Percentiles rank a stretch among this genome's conserved stretches.
phyloP scores from a whole-genome alignment of 352 stramenopile genomes.

The Phytophthora europaea region DNA sequence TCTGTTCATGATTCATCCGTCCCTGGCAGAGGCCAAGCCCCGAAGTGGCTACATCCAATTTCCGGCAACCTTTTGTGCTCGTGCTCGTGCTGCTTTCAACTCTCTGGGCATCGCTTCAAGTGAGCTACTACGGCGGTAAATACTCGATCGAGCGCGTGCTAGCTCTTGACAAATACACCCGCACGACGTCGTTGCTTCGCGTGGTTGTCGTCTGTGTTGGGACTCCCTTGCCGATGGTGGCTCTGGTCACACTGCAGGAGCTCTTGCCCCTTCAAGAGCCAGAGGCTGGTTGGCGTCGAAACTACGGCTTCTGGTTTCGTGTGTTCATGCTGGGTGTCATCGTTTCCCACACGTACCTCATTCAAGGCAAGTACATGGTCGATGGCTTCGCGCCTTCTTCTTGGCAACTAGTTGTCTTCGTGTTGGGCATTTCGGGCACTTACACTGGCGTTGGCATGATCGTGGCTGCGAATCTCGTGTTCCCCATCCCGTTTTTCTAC shows the following conservation, averaged over 20 bases:
- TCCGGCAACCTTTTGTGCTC: background rate
- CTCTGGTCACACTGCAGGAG: constrained; percentile 17
- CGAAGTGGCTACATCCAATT: background rate
- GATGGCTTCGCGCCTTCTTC: constrained; percentile 7
- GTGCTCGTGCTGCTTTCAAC: background rate
- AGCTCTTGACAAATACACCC: constrained; percentile 20
- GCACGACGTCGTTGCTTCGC: constrained; percentile 15
- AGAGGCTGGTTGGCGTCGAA: constrained; percentile 12
- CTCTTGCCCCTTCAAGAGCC: constrained; percentile 29
- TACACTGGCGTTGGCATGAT: constrained; percentile 13
- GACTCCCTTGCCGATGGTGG: constrained; percentile 21
- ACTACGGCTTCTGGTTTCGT: constrained; percentile 36
- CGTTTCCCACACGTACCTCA: constrained; percentile 2
- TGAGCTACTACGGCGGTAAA: constrained; percentile 30
- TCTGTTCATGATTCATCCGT: constrained; percentile 1
- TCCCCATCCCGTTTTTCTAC: constrained; percentile 37
- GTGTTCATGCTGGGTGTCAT: constrained; percentile 7
- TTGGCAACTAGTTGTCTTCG: constrained; percentile 5
- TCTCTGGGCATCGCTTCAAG: constrained; percentile 25
- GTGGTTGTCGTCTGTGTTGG: constrained; percentile 21
- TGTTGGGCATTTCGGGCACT: background rate
- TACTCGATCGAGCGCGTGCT: constrained; percentile 33
- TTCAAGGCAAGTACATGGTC: constrained; percentile 30
- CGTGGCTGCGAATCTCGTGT: constrained; percentile 1
- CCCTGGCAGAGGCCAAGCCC: background rate